These are phyloP conservation scores for Colletotrichum spinosum DNA, from an alignment of 2,329 filamentous ascomycete species.

Conservation along the genomic window DNA sequence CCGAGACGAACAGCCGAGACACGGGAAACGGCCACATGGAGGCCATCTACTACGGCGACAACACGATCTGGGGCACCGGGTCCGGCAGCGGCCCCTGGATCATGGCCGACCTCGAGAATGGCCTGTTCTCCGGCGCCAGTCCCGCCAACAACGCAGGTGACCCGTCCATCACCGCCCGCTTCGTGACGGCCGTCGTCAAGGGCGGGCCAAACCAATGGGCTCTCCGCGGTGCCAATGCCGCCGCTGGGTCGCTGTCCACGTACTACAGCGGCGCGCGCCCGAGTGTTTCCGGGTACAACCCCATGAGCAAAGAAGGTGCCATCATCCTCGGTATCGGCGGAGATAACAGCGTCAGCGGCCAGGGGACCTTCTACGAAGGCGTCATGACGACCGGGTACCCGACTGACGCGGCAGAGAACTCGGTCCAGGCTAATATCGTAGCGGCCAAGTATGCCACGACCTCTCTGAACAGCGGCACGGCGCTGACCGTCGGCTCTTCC, in stretches of 20 bases:
- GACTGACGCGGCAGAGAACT: constrained; percentile 66
- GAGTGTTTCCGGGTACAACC: constrained; percentile 63
- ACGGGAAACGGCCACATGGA: constrained; percentile 76
- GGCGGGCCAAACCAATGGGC: constrained; percentile 68
- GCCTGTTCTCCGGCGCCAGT: constrained; percentile 68
- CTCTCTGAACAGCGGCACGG: constrained; percentile 59
- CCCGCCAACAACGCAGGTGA: constrained; percentile 60
- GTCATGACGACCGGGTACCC: constrained; percentile 74
- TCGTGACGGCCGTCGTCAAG: constrained; percentile 69
- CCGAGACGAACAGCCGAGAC: constrained; percentile 62
- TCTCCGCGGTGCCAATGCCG: constrained; percentile 67
- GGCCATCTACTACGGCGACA: constrained; percentile 72
- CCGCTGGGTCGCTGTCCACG: constrained; percentile 65
- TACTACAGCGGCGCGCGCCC: constrained; percentile 70
- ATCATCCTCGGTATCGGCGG: constrained; percentile 79
- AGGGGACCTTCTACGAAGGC: constrained; percentile 75
- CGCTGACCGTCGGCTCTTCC: constrained; percentile 59
- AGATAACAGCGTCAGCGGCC: constrained; percentile 69
- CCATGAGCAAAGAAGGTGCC: constrained; percentile 73
- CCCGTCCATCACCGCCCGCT: constrained; percentile 65
- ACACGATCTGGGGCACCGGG: constrained; percentile 66
- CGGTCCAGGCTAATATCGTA: constrained; percentile 70
- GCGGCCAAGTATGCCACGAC: constrained; percentile 66
- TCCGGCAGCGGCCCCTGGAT: constrained; percentile 72
- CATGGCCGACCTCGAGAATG: constrained; percentile 77